Evolutionary conservation across 2,329 filamentous ascomycete species (phyloP), one percentile per base, ranked within the genome.

Genomic region (Talaromyces sp.): DNA sequence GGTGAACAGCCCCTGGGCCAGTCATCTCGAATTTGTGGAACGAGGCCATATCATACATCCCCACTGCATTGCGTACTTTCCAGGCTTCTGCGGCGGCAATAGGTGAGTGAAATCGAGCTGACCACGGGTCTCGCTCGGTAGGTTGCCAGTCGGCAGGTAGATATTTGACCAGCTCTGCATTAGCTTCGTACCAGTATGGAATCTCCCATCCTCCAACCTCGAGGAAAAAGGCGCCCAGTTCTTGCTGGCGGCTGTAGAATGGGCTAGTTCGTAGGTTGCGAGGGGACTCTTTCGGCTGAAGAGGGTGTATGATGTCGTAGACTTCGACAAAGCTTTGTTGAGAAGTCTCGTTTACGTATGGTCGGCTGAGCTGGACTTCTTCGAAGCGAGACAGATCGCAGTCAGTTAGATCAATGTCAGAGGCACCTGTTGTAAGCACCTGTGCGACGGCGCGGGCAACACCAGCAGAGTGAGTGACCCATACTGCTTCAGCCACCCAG

Each of bases 401-500:
- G 47, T 85, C 85, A 2, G 81, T 74, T 4, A 88, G 73, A 57
- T 88, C 85, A 36, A 86, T 78, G 4, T 78, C 71, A 0, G 85
- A 85, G 27, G 75, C 76, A 2, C 85, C 85, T 0, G 77, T 78
- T 0, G 85, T 87, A 28, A 88, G 73, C 0, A 85, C 68, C 67
- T 88, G 80, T 0, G 85, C 85, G 1, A 88, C 69, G 0, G 85
- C 84, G 28, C 84, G 81, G 9, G 85, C 85, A 1, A 88, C 82
- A 27, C 85, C 85, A 0, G 84, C 85, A 0, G 85, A 87, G 65
- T 88, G 85, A 19, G 85, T 88, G 0, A 88, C 85, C 85, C 85
- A 88, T 0, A 88, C 84, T 5, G 85, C 85, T 66, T 88, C 85
- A 0, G 85, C 85, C 0, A 88, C 84, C 65, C 80, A 87, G 72